These are phyloP conservation scores for Stagonosporopsis vannaccii DNA, from an alignment of 2,329 filamentous ascomycete genomes.

Conservation along the genomic window DNA sequence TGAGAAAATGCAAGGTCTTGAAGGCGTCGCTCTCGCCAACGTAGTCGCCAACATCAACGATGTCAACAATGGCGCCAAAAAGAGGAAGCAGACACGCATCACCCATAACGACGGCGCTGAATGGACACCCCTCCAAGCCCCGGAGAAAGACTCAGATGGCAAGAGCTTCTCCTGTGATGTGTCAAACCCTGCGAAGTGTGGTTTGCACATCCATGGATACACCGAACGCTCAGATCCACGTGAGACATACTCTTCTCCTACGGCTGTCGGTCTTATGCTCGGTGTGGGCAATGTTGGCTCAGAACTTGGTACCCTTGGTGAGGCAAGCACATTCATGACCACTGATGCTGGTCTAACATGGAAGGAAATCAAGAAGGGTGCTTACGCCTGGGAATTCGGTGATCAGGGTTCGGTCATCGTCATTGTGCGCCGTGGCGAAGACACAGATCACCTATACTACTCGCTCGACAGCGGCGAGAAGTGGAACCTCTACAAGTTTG, in stretches of 20 bases:
- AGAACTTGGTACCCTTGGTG: slow-evolving; percentile 69
- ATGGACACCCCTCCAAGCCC: slow-evolving; percentile 81
- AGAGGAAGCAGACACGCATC: slow-evolving; percentile 88
- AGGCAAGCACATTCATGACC: slow-evolving; percentile 90
- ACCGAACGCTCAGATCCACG: slow-evolving; percentile 84
- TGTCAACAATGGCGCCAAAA: slow-evolving; percentile 68
- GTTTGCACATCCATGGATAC: slow-evolving; percentile 92
- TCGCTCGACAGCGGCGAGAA: slow-evolving; percentile 80
- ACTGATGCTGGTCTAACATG: slow-evolving; percentile 89
- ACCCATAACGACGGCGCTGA: slow-evolving; percentile 95
- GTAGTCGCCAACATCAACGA: slow-evolving; percentile 77
- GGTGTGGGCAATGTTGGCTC: slow-evolving; percentile 89
- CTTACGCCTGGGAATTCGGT: slow-evolving; percentile 92
- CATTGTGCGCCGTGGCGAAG: slow-evolving; percentile 75
- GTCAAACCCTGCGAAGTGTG: slow-evolving; percentile 69
- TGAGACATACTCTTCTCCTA: slow-evolving; percentile 86
- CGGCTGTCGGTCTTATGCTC: slow-evolving; percentile 89
- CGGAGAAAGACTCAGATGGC: slow-evolving; percentile 71
- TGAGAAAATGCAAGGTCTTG: slow-evolving; percentile 91
- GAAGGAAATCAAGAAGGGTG: slow-evolving; percentile 84
- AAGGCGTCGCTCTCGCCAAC: slow-evolving; percentile 90
- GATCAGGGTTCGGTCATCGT: slow-evolving; percentile 94
- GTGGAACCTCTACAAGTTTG: slow-evolving; percentile 81
- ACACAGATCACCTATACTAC: slow-evolving; percentile 75
- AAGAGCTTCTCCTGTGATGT: slow-evolving; percentile 75